Evolutionary conservation across 169 alveolate species (phyloP).

Genomic region (Amoebophrya sp.): DNA sequence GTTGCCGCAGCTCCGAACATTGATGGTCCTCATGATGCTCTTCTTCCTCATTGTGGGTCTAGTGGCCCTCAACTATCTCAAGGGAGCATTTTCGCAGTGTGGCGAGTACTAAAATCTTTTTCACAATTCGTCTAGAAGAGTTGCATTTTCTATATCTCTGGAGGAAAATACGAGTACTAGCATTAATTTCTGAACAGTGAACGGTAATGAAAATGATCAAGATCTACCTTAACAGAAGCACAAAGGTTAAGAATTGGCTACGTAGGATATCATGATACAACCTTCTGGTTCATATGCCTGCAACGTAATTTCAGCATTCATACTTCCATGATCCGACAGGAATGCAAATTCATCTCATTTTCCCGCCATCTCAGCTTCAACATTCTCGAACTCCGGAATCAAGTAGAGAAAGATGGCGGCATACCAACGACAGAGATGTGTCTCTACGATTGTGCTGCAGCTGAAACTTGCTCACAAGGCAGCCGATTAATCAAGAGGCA

Average conservation of each 20-base stretch:
- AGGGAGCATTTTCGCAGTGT: conserved; percentile 54
- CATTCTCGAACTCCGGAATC: neutral
- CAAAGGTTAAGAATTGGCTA: too few relatives aligned
- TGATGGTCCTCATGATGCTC: conserved; percentile 56
- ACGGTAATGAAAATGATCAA: too few relatives aligned
- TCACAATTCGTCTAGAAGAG: neutral
- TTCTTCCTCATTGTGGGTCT: conserved; percentile 65
- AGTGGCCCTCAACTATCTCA: conserved; percentile 61
- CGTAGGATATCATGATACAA: too few relatives aligned
- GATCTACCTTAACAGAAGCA: too few relatives aligned
- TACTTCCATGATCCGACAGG: too few relatives aligned
- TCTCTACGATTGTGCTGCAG: neutral
- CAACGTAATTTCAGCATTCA: too few relatives aligned
- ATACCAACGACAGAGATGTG: neutral
- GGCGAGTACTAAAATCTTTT: neutral
- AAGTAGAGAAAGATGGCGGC: neutral
- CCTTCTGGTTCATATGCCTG: too few relatives aligned
- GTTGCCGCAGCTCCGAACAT: conserved; percentile 59
- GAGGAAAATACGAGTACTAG: too few relatives aligned
- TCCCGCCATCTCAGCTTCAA: neutral
- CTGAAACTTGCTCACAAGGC: neutral
- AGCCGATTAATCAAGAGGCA: neutral
- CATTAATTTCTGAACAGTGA: too few relatives aligned
- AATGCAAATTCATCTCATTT: too few relatives aligned
- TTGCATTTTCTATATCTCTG: too few relatives aligned